Conservation (phyloP, 495 filamentous ascomycete genomes). For the Clavariopsis aquatica region DNA sequence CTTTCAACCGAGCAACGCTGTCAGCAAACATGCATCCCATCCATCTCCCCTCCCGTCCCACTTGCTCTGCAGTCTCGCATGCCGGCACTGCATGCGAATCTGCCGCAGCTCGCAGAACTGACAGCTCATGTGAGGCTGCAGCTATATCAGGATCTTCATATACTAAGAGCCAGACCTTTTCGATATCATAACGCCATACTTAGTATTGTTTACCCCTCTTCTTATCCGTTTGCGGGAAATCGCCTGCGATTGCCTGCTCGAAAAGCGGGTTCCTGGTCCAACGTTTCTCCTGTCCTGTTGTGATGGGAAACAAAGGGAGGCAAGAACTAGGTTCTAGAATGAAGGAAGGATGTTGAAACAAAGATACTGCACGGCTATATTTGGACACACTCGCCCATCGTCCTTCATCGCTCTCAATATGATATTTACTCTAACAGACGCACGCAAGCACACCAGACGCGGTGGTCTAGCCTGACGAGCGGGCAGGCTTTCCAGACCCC, state of each 20-base stretch:
- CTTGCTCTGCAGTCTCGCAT: background rate
- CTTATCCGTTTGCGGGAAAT: background rate
- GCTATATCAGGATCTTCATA: background rate
- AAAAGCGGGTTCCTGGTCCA: background rate
- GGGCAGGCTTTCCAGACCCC: background rate
- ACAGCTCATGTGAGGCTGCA: background rate
- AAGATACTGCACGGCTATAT: conserved; percentile 10
- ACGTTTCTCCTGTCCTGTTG: background rate
- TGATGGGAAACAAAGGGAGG: background rate
- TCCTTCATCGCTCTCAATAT: background rate
- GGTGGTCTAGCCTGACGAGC: too few species aligned
- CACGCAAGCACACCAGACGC: background rate
- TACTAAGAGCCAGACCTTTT: background rate
- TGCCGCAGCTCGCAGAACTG: background rate
- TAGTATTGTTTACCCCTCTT: conserved; percentile 1
- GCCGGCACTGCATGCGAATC: background rate
- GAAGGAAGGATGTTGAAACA: background rate
- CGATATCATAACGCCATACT: background rate
- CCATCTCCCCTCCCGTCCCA: background rate
- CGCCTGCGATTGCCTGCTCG: background rate
- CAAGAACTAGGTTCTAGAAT: background rate
- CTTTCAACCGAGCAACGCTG: too few species aligned
- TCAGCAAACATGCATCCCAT: background rate
- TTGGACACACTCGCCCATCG: conserved; percentile 1
- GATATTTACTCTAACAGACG: background rate